phyloP scores from a whole-genome alignment of 192 early-diverging fungal species.

The Entophlyctis luteolus region DNA sequence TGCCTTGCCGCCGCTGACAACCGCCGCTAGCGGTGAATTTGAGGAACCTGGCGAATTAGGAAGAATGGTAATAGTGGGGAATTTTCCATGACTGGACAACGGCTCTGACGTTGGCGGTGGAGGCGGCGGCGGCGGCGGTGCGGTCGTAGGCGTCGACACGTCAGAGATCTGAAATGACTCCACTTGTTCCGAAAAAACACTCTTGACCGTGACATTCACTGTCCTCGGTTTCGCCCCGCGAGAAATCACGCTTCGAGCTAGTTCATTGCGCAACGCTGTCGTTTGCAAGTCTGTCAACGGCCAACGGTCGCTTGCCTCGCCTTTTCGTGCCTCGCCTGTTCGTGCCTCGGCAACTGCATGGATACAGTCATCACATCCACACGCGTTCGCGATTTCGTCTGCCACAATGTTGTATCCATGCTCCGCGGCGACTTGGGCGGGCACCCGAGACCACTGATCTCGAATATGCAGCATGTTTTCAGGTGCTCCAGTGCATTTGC shows the following conservation, averaged over 20 bases:
- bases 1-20: neutral
- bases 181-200: too few species aligned
- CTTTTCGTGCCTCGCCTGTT: neutral
- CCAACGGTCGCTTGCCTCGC: neutral
- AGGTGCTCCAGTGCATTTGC: neutral
- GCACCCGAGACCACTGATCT: conserved; percentile 9
- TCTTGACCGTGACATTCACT: too few species aligned
- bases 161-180: too few species aligned
- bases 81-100: neutral
- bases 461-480: neutral
- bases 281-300: too few species aligned
- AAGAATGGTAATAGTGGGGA: neutral
- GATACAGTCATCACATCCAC: too few species aligned
- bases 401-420: conserved; percentile 1
- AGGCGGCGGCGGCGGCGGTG: neutral
- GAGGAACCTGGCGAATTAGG: neutral
- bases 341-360: neutral
- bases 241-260: too few species aligned
- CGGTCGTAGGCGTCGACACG: neutral
- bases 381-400: neutral
- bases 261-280: too few species aligned
- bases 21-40: neutral
- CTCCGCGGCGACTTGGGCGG: neutral
- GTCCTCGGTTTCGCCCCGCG: too few species aligned
- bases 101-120: neutral